Evolutionary conservation across 805 yeast genomes (phyloP), one percentile per base, ranked within the genome.

Genomic region (Tetrapisispora nanseiensis): DNA sequence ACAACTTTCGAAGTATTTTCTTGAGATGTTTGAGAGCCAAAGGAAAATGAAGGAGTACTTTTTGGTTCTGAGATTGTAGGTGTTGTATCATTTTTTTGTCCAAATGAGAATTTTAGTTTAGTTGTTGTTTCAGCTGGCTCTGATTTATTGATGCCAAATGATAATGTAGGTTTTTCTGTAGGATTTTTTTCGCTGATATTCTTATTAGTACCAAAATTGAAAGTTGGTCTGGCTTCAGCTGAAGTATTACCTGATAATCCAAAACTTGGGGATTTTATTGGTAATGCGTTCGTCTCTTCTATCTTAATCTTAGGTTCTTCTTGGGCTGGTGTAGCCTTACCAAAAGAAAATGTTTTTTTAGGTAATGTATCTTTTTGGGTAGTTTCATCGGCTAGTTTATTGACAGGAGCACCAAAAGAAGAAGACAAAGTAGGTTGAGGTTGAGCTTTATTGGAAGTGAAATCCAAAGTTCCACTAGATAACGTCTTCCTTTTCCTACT

Each of bases 11-110:
- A 11, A 6, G 35, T 20, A 9, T 39, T 33, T 15, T 30, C 33
- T 12, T 21, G 43, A 15, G 47, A 39, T 26, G 52, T 54, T 13
- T 57, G 36, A 33, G 57, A 56, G 39, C 57, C 61, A 35, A 58
- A 59, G 5, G 40, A 6, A n/a, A 28, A 37, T 15, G 39, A 15
- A 18, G 23, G 23, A 12, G 36, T 7, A 42, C 40, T 39, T 9
- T 36, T 33, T 2, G 41, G 6, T n/a, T 5, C 15, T 8, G 33
- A n/a, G n/a, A n/a, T n/a, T n/a, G n/a, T 18, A 9, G 33, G 28
- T 20, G n/a, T 31, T 13, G n/a, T 43, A 20, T 48, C 42, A 28
- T 52, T 56, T 12, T 57, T 37, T 33, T 56, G 55, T 38, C 59
- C 59, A 33, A 61, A 61, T 19, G 37, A 23, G 21, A 34, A 34